phyloP scores from a whole-genome alignment of 140 eudicot species.

The Cichorium intybus region DNA sequence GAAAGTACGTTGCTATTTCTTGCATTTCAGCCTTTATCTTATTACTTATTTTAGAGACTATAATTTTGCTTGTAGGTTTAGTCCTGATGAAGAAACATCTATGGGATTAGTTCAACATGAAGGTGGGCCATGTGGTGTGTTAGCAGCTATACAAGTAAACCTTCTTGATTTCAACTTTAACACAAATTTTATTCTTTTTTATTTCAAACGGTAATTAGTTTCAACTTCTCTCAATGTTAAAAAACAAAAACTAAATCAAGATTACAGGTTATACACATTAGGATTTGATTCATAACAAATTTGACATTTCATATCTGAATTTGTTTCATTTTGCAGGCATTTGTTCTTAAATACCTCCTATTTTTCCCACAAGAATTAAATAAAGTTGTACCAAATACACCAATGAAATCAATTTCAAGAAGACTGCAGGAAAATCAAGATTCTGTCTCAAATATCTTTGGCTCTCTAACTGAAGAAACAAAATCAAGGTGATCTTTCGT shows the following conservation, averaged over 20 bases:
- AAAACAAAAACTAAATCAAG: background rate
- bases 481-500: constrained; percentile 63
- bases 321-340: constrained; percentile 64
- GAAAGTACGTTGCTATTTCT: background rate
- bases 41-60: constrained; percentile 23
- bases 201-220: background rate
- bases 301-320: background rate
- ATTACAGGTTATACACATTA: background rate
- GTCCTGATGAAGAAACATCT: constrained; percentile 94
- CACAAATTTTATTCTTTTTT: too few species aligned
- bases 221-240: background rate
- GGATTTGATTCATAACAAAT: background rate
- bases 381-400: constrained; percentile 30
- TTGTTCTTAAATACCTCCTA: constrained; percentile 81
- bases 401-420: constrained; percentile 28
- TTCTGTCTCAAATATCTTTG: constrained; percentile 50
- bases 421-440: constrained; percentile 37
- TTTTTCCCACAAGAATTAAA: constrained; percentile 57
- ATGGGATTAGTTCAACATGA: constrained; percentile 99
- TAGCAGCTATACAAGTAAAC: constrained; percentile 93
- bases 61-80: constrained; percentile 64
- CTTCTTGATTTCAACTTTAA: constrained; percentile 30
- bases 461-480: constrained; percentile 67
- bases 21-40: background rate
- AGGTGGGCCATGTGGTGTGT: constrained; percentile 99